Conservation (phyloP, 768 basidiomycete species). For the Tylopilus subfusipes region DNA sequence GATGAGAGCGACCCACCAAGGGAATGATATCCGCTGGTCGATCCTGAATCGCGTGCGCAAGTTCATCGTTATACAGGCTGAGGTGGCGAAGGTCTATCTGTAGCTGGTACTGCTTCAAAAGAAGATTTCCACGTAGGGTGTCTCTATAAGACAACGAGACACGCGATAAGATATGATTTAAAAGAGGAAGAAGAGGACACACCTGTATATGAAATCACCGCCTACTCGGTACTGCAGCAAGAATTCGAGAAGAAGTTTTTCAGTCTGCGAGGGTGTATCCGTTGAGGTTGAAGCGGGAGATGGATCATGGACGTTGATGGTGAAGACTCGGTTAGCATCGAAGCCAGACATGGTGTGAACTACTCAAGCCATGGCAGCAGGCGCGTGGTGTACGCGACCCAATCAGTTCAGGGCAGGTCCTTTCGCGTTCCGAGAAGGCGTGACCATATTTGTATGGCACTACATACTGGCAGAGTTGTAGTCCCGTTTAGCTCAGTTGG, state of each 20-base stretch:
- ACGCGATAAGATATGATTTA: background rate
- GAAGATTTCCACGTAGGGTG: slow-evolving; percentile 81
- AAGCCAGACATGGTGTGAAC: slow-evolving; percentile 72
- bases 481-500: slow-evolving; percentile 45
- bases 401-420: slow-evolving; percentile 25
- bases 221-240: slow-evolving; percentile 84
- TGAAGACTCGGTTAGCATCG: slow-evolving; percentile 77
- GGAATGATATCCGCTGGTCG: slow-evolving; percentile 86
- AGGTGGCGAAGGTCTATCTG: slow-evolving; percentile 81
- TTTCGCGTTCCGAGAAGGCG: slow-evolving; percentile 24
- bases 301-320: slow-evolving; percentile 72
- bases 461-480: no score
- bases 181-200: slow-evolving; percentile 16
- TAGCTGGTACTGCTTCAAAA: slow-evolving; percentile 83
- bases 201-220: slow-evolving; percentile 92
- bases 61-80: slow-evolving; percentile 86
- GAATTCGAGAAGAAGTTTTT: slow-evolving; percentile 80
- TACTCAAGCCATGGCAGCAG: background rate
- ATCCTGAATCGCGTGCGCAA: slow-evolving; percentile 89
- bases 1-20: slow-evolving; percentile 49
- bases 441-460: no score
- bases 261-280: slow-evolving; percentile 77
- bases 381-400: slow-evolving; percentile 9
- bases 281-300: slow-evolving; percentile 48
- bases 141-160: slow-evolving; percentile 47